These are phyloP conservation scores for Aegilops speltoides DNA, from an alignment of 176 grass and related monocot genomes.

Conservation along the genomic window DNA sequence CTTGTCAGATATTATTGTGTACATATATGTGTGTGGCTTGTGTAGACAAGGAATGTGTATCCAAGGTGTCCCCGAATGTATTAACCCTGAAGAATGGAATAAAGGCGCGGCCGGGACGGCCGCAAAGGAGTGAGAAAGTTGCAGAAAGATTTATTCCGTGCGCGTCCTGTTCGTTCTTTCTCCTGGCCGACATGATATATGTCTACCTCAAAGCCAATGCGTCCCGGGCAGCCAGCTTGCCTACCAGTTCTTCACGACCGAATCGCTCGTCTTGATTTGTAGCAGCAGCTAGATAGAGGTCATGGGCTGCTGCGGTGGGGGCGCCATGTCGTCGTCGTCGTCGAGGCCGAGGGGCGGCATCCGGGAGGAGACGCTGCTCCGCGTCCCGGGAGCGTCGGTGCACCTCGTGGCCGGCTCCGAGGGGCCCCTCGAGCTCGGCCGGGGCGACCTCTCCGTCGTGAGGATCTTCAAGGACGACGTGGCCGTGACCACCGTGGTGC, in stretches of 20 bases:
- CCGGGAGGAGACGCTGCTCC: slow-evolving; percentile 69
- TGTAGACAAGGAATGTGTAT: slow-evolving; percentile 1
- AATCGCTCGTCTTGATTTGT: neutral
- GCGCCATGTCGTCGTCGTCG: slow-evolving; percentile 30
- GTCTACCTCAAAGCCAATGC: neutral
- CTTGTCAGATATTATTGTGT: neutral
- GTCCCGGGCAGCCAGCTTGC: neutral
- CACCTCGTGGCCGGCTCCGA: slow-evolving; percentile 53
- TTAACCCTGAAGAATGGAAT: slow-evolving; percentile 61
- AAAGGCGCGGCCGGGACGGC: slow-evolving; percentile 35
- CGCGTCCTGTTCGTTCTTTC: neutral
- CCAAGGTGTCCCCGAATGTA: slow-evolving; percentile 34
- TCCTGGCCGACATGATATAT: neutral
- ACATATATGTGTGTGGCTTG: neutral
- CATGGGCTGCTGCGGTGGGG: slow-evolving; percentile 60
- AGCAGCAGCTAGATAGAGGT: neutral
- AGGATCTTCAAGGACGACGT: slow-evolving; percentile 51
- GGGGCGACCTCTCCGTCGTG: slow-evolving; percentile 62
- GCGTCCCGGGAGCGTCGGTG: slow-evolving; percentile 62
- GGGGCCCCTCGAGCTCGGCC: slow-evolving; percentile 50
- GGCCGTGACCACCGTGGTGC: slow-evolving; percentile 60
- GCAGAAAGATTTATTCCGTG: slow-evolving; percentile 46
- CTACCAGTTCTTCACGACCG: neutral
- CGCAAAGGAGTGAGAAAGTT: slow-evolving; percentile 46
- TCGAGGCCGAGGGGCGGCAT: slow-evolving; percentile 23